phyloP scores from a whole-genome alignment of 163 green algal genomes.

The Trebouxia gelatinosa region DNA sequence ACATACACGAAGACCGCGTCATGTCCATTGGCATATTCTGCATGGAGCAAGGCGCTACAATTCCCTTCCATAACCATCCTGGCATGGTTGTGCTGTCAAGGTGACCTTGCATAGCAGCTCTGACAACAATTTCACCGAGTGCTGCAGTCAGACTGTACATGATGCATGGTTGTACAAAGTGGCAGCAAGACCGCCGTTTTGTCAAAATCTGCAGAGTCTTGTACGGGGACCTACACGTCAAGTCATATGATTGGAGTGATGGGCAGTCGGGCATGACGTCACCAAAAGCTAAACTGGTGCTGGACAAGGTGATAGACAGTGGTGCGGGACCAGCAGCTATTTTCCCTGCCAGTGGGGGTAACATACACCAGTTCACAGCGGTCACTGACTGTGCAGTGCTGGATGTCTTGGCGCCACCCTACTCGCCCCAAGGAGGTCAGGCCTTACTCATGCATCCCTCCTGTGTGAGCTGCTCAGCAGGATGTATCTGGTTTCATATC shows the following conservation, averaged over 20 bases:
- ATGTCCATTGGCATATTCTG: slow-evolving; percentile 84
- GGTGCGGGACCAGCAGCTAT: slow-evolving; percentile 45
- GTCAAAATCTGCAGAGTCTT: slow-evolving; percentile 57
- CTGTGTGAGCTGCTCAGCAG: too few relatives aligned
- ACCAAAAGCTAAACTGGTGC: slow-evolving; percentile 42
- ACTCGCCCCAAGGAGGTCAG: slow-evolving; percentile 43
- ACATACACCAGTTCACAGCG: slow-evolving; percentile 88
- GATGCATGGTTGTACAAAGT: background rate
- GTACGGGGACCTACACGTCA: slow-evolving; percentile 79
- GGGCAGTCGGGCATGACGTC: background rate
- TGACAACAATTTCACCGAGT: background rate
- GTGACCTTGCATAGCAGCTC: background rate
- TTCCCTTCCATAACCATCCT: slow-evolving; percentile 90
- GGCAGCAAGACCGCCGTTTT: background rate
- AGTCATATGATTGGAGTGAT: slow-evolving; percentile 74
- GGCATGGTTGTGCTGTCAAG: slow-evolving; percentile 82
- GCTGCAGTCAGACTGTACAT: background rate
- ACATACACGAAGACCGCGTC: slow-evolving; percentile 71
- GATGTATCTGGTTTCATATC: too few relatives aligned
- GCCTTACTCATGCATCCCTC: too few relatives aligned
- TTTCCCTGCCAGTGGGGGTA: slow-evolving; percentile 68
- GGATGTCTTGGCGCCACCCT: slow-evolving; percentile 87
- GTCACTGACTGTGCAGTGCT: slow-evolving; percentile 84
- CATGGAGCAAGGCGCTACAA: slow-evolving; percentile 54
- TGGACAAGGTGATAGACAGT: slow-evolving; percentile 47